phyloP scores from a whole-genome alignment of 2,329 filamentous ascomycete genomes.

The Diaporthe sp. region DNA sequence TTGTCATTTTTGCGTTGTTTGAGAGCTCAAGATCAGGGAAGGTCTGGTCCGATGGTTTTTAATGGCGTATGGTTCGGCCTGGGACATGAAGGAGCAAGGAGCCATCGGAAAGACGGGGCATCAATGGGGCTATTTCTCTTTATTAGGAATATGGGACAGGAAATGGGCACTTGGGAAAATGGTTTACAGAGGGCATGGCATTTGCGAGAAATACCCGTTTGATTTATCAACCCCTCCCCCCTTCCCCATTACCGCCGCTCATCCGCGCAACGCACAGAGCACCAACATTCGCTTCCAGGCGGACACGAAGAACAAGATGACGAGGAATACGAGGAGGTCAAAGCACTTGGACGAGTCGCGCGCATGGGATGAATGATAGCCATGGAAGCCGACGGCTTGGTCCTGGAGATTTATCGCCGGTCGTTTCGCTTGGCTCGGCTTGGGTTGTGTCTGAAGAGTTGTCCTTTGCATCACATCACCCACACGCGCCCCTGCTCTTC shows the following conservation, averaged over 20 bases:
- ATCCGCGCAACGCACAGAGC: neutral
- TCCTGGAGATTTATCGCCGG: conserved; percentile 31
- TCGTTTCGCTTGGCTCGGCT: neutral
- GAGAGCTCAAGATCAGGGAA: conserved; percentile 22
- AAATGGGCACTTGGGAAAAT: conserved; percentile 37
- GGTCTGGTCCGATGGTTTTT: conserved; percentile 35
- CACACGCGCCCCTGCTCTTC: neutral
- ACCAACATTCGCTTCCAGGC: conserved; percentile 35
- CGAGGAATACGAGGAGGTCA: neutral
- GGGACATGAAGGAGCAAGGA: conserved; percentile 30
- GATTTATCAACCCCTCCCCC: conserved; percentile 26
- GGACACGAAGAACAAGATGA: conserved; percentile 23
- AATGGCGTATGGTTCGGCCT: conserved; percentile 40
- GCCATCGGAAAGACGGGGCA: conserved; percentile 36
- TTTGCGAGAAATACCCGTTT: conserved; percentile 45
- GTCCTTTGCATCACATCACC: conserved; percentile 21
- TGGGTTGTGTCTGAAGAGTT: conserved; percentile 3
- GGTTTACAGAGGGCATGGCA: conserved; percentile 40
- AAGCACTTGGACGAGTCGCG: conserved; percentile 6
- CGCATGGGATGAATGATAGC: conserved; percentile 9
- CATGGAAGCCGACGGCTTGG: conserved; percentile 29
- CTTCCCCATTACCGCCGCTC: neutral
- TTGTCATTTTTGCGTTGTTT: conserved; percentile 17
- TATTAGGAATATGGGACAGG: conserved; percentile 17
- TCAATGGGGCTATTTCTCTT: conserved; percentile 19